Percentiles rank a stretch among this genome's conserved stretches.
Evolutionary conservation across 2,329 filamentous ascomycete genomes (phyloP).

Genomic region (Diaporthe vexans): DNA sequence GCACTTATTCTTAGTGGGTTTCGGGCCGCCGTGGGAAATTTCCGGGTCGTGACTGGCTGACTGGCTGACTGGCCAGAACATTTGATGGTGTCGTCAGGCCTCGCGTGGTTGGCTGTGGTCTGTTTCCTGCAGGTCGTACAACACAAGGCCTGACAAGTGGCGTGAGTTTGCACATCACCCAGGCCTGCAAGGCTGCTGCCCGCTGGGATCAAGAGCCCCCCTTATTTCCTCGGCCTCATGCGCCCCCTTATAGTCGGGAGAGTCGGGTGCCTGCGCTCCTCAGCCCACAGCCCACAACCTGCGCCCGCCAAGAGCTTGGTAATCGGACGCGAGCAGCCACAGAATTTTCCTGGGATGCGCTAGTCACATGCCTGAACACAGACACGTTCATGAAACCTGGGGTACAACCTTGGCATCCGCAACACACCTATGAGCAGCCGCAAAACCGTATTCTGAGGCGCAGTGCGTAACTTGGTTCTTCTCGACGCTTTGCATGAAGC

Average conservation of each 20-base stretch:
- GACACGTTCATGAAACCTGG: slow-evolving; percentile 32
- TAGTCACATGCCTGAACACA: slow-evolving; percentile 20
- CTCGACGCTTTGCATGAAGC: slow-evolving; percentile 20
- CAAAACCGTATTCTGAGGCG: slow-evolving; percentile 32
- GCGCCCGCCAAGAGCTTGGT: slow-evolving; percentile 19
- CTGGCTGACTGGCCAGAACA: not conserved
- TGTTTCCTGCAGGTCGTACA: not conserved
- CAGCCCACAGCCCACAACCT: not conserved
- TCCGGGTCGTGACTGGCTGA: not conserved
- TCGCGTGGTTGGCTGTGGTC: slow-evolving; percentile 21
- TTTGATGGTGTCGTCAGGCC: not conserved
- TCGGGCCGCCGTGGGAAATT: slow-evolving; percentile 18
- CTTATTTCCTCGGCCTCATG: slow-evolving; percentile 14
- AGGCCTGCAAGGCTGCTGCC: not conserved
- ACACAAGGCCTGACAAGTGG: slow-evolving; percentile 2
- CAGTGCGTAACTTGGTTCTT: slow-evolving; percentile 4
- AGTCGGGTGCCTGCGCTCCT: not conserved
- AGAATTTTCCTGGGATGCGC: slow-evolving; percentile 1
- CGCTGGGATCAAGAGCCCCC: slow-evolving; percentile 25
- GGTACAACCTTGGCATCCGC: slow-evolving; percentile 12
- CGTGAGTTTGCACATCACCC: slow-evolving; percentile 11
- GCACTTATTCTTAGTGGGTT: slow-evolving; percentile 21
- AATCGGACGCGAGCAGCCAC: slow-evolving; percentile 14
- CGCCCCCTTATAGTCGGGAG: not conserved
- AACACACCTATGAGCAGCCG: slow-evolving; percentile 29